These are phyloP conservation scores for maize (Zea mays) DNA, from an alignment of 176 grass and related monocot genomes.

Conservation along the genomic window DNA sequence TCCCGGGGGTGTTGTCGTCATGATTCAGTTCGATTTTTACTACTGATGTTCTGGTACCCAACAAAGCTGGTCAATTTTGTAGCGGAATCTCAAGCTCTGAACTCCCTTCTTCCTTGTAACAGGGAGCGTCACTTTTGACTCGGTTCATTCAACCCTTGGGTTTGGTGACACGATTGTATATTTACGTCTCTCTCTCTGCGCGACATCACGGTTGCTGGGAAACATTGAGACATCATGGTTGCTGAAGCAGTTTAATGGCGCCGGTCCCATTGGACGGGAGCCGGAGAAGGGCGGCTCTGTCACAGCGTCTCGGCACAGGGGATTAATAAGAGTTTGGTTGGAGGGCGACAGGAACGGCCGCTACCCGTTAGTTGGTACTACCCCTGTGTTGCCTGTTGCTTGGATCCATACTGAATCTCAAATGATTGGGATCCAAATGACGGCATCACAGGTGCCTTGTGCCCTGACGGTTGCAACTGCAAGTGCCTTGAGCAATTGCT, in stretches of 20 bases:
- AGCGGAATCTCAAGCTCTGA: neutral
- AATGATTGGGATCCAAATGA: slow-evolving; percentile 62
- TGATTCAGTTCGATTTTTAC: neutral
- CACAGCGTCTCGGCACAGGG: slow-evolving; percentile 31
- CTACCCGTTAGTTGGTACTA: slow-evolving; percentile 48
- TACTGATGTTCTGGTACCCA: neutral
- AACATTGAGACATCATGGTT: slow-evolving; percentile 19
- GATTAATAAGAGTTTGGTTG: slow-evolving; percentile 50
- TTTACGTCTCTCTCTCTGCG: neutral
- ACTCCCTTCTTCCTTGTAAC: neutral
- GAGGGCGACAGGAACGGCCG: slow-evolving; percentile 51
- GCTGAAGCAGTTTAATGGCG: neutral
- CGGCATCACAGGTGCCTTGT: slow-evolving; percentile 50
- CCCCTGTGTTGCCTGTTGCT: slow-evolving; percentile 38
- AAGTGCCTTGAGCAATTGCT: neutral
- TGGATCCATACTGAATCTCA: slow-evolving; percentile 52
- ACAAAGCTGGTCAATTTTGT: neutral
- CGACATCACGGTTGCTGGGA: slow-evolving; percentile 4
- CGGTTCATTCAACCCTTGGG: neutral
- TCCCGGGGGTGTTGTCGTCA: neutral
- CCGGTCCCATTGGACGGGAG: slow-evolving; percentile 6
- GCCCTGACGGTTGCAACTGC: neutral
- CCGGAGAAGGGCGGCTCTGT: slow-evolving; percentile 36
- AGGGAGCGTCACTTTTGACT: neutral
- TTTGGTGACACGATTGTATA: slow-evolving; percentile 9